Evolutionary conservation across 768 basidiomycete species (phyloP), one percentile per base, ranked within the genome.

Genomic region (Macrocybe gigantea): DNA sequence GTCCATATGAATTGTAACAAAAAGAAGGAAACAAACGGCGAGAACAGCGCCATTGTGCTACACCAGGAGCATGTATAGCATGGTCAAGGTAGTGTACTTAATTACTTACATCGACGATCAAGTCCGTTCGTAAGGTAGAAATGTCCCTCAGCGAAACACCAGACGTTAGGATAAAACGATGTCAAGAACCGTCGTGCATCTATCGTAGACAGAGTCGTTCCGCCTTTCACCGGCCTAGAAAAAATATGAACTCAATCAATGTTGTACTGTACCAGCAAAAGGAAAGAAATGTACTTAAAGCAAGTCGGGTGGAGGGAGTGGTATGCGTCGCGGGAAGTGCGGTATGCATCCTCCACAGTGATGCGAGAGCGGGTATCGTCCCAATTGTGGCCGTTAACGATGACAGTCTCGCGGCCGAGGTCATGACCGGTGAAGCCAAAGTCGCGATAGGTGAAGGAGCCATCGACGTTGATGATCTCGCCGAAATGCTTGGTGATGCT

Each of bases 311-410:
- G 53, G 35, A 54, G 29, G 13, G 54, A 41, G 41, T 41, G 14
- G 44, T 47, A 49, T 3, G 67, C 64, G 40, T 60, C 55, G 50
- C 55, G 53, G 33, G 69, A 60, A 43, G 63, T 50, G 45, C 54
- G 55, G 58, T 61, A 69, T 10, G 70, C 70, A 48, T 59, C 55
- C 39, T 60, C 58, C 50, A 72, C 70, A 32, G 63, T 60, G 14
- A 38, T 39, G 40, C 49, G 64, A 14, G 60, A 62, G 41, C 14
- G 42, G 35, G 39, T 37, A 32, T 63, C 58, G 40, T 63, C 51
- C 73, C 74, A 77, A 68, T 75, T 74, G 59, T 56, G 56, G 50
- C 70, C 71, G 8, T 49, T 43, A 34, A 67, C 59, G 47, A 68
- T 52, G 41, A 73, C 63, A 38, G 64, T 69, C 50, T 67, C 62